These are phyloP conservation scores for Boeremia lycopersici DNA, from an alignment of 2,329 filamentous ascomycete genomes.

Conservation along the genomic window DNA sequence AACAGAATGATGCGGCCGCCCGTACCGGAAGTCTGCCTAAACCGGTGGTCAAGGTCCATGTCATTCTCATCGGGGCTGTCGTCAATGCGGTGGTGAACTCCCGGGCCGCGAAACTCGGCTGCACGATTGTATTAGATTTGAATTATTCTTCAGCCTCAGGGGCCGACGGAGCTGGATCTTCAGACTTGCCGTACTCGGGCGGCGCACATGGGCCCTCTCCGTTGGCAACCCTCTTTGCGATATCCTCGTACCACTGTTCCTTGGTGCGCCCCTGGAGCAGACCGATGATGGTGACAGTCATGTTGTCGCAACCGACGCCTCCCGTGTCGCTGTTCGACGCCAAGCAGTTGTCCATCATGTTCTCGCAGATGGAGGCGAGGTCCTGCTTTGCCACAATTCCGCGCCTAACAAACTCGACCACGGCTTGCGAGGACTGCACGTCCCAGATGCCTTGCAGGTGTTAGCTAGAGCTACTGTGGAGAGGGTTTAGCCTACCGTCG, in stretches of 20 bases:
- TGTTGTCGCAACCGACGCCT: slow-evolving; percentile 98
- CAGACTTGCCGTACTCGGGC: slow-evolving; percentile 96
- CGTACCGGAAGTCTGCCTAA: slow-evolving; percentile 68
- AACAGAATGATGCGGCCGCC: slow-evolving; percentile 87
- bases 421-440: slow-evolving; percentile 96
- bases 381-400: slow-evolving; percentile 97
- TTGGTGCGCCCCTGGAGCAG: slow-evolving; percentile 90
- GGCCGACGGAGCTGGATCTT: slow-evolving; percentile 46
- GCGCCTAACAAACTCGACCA: slow-evolving; percentile 94
- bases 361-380: slow-evolving; percentile 93
- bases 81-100: slow-evolving; percentile 57
- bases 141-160: slow-evolving; percentile 40
- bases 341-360: slow-evolving; percentile 99
- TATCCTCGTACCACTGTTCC: slow-evolving; percentile 98
- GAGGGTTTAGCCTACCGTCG: slow-evolving; percentile 43
- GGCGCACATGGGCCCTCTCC: slow-evolving; percentile 98
- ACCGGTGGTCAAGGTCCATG: slow-evolving; percentile 71
- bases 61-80: slow-evolving; percentile 68
- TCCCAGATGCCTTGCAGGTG: slow-evolving; percentile 87
- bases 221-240: slow-evolving; percentile 90
- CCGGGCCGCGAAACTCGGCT: slow-evolving; percentile 59
- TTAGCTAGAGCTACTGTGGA: slow-evolving; percentile 12
- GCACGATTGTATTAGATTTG: slow-evolving; percentile 44
- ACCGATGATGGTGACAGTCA: slow-evolving; percentile 94
- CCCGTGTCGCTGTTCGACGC: slow-evolving; percentile 98